A percentile compares a stretch with the other conserved stretches of the same genome.
Evolutionary conservation across 2,329 filamentous ascomycete species (phyloP).

Genomic region (Knufia petricola): DNA sequence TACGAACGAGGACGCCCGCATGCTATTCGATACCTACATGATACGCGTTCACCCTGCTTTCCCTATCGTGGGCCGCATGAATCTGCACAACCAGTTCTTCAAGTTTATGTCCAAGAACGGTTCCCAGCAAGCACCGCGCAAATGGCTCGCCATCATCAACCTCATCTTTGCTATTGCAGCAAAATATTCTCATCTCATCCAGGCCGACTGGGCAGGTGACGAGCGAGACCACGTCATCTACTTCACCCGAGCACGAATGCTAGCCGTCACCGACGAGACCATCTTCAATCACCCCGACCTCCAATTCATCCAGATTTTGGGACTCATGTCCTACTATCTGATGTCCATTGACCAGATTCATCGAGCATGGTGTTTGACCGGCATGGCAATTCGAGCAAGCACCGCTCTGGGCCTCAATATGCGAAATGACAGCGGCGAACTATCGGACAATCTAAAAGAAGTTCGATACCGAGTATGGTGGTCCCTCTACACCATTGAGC

Average conservation of each 20-base stretch:
- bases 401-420: conserved; percentile 37
- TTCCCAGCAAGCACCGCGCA: conserved; percentile 28
- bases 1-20: conserved; percentile 31
- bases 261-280: conserved; percentile 34
- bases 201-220: conserved; percentile 35
- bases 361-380: conserved; percentile 34
- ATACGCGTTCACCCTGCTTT: conserved; percentile 35
- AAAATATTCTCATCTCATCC: conserved; percentile 34
- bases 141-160: conserved; percentile 38
- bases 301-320: conserved; percentile 37
- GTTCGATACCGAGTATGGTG: conserved; percentile 39
- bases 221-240: conserved; percentile 36
- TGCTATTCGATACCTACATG: conserved; percentile 35
- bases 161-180: conserved; percentile 38
- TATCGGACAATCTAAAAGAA: conserved; percentile 34
- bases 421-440: conserved; percentile 31
- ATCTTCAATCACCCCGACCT: conserved; percentile 37
- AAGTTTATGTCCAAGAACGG: conserved; percentile 25
- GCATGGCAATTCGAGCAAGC: conserved; percentile 35
- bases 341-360: conserved; percentile 36
- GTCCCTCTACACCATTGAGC: conserved; percentile 37
- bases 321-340: conserved; percentile 36
- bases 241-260: conserved; percentile 34
- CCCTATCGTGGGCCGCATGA: conserved; percentile 35
- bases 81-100: conserved; percentile 33